Base-by-base conservation (phyloP, 352 stramenopile species). In the Globisporangium cystogenes region DNA sequence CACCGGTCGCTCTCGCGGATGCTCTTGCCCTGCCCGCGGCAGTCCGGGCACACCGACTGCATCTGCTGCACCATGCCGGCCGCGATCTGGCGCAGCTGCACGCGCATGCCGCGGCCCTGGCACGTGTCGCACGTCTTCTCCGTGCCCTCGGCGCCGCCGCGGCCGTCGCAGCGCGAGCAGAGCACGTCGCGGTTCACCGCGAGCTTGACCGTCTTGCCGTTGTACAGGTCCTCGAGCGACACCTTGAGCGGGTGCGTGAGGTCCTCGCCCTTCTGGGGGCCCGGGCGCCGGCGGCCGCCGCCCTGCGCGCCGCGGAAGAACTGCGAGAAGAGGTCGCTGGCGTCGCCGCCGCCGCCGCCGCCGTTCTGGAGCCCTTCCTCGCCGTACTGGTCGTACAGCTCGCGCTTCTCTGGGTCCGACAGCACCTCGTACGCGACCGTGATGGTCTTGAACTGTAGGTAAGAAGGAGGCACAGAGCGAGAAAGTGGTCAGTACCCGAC, bases 11-110 rank as follows among this genome's bases (percentile, higher is more conserved):
- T 86, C 67, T 98, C 96, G 59, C 87, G 96, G 59, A 98, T 96
- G 49, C 78, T 92, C 67, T 97, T 95, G 56, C 96, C 96, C 69
- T 98, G 82, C 12, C 96, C 96, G 46, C 85, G 84, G 73, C 97
- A 99, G 55, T 84, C 70, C 24, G 88, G 74, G 65, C 97, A 99
- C 23, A 89, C 69, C 50, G 86, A 89, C 74, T 99, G 96, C 68
- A 98, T 95, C 76, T 99, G 96, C 63, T 98, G 96, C 48, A 99
- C 94, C 96, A 99, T 99, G 24, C 96, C 96, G 6, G 95, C 94
- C 23, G 89, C 97, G 54, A 99, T 98, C 76, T 99, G 96, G 43
- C 96, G 87, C 40, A 99, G 74, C 70, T 98, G 93, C 60, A 99
- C 86, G 51, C 82, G 79, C 61, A 97, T 90, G 45, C 96, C 96